phyloP scores from a whole-genome alignment of 1,139 yeast species.

The Suhomyces maxii region DNA sequence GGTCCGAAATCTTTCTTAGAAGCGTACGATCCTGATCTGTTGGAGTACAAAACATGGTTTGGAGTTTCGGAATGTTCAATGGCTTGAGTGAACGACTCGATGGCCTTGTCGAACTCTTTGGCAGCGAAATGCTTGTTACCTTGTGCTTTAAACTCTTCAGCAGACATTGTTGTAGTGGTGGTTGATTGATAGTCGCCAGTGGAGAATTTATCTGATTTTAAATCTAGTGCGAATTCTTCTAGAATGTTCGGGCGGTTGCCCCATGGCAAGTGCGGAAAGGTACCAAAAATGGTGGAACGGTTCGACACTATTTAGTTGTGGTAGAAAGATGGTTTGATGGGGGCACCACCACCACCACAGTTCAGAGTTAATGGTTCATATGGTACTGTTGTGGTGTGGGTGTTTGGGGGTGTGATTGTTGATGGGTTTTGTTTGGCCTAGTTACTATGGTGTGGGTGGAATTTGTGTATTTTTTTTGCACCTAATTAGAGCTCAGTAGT shows the following conservation, averaged over 20 bases:
- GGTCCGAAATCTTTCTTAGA: constrained; percentile 70
- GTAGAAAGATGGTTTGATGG: too few species aligned
- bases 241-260: constrained; percentile 3
- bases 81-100: constrained; percentile 80
- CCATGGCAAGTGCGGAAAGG: too few species aligned
- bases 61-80: constrained; percentile 80
- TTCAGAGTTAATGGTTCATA: too few species aligned
- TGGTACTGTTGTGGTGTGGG: too few species aligned
- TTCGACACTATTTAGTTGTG: too few species aligned
- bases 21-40: constrained; percentile 91
- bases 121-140: constrained; percentile 93
- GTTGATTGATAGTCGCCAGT: neutral
- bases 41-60: constrained; percentile 87
- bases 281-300: too few species aligned
- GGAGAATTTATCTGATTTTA: neutral
- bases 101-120: constrained; percentile 79
- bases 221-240: constrained; percentile 4
- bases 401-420: too few species aligned
- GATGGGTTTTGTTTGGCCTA: too few species aligned
- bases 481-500: too few species aligned
- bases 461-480: too few species aligned
- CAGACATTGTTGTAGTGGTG: constrained; percentile 34
- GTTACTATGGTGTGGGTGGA: too few species aligned
- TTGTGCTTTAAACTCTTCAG: constrained; percentile 74
- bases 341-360: too few species aligned